These are phyloP conservation scores for Daldinia concentrica DNA, from an alignment of 495 filamentous ascomycete genomes.

Conservation along the genomic window DNA sequence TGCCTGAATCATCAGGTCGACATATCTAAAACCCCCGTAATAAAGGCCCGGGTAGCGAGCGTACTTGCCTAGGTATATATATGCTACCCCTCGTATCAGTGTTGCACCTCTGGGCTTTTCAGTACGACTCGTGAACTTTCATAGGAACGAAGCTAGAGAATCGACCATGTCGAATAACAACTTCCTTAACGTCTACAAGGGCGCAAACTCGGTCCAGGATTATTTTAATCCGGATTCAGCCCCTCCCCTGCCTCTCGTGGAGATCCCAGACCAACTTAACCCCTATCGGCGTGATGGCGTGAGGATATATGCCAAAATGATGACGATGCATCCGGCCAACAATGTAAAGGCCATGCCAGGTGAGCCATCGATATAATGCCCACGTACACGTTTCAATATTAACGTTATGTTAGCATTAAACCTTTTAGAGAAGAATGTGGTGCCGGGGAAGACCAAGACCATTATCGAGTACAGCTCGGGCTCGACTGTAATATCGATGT, in stretches of 20 bases:
- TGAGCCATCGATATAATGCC: conserved; percentile 34
- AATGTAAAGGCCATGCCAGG: conserved; percentile 72
- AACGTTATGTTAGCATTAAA: conserved; percentile 57
- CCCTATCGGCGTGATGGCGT: conserved; percentile 66
- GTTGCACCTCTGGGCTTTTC: not conserved
- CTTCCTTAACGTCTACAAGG: conserved; percentile 64
- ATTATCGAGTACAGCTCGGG: conserved; percentile 71
- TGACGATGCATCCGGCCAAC: conserved; percentile 69
- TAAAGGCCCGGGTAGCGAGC: not conserved
- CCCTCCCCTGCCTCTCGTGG: conserved; percentile 67
- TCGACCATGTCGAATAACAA: conserved; percentile 53
- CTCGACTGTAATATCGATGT: conserved; percentile 69
- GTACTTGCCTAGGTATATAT: conserved; percentile 5
- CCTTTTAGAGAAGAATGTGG: conserved; percentile 60
- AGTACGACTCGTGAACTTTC: not conserved
- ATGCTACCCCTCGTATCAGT: not conserved
- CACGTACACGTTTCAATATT: not conserved
- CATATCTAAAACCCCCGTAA: not conserved
- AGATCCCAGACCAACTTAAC: conserved; percentile 65
- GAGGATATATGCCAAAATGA: conserved; percentile 71
- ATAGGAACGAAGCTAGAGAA: conserved; percentile 6
- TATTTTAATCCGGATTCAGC: conserved; percentile 67
- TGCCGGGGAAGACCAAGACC: conserved; percentile 55
- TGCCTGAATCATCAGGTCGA: conserved; percentile 15
- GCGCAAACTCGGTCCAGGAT: conserved; percentile 60